Percentiles rank a stretch among this genome's conserved stretches.
These are phyloP conservation scores for Onygenales sp. DNA, from an alignment of 2,329 filamentous ascomycete species.

Conservation along the genomic window DNA sequence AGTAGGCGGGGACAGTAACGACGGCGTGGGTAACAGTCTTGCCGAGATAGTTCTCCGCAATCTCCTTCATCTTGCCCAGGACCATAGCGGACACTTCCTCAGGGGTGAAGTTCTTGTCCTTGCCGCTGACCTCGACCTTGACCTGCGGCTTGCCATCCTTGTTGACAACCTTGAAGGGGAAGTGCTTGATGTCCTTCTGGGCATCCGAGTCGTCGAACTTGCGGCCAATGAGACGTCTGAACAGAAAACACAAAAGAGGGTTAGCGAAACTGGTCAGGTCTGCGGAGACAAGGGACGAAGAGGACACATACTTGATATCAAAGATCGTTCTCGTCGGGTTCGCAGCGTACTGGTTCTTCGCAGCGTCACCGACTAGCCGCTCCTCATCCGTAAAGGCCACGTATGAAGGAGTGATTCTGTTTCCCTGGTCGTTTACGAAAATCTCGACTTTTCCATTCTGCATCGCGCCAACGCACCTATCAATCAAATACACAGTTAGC, in stretches of 20 bases:
- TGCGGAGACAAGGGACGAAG: slow-evolving; percentile 2
- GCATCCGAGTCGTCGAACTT: slow-evolving; percentile 79
- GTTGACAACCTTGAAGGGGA: slow-evolving; percentile 88
- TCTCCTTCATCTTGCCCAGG: slow-evolving; percentile 58
- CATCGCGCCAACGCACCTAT: slow-evolving; percentile 87
- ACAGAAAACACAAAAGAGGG: slow-evolving; percentile 8
- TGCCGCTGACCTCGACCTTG: slow-evolving; percentile 52
- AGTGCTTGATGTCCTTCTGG: slow-evolving; percentile 93
- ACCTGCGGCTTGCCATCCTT: slow-evolving; percentile 86
- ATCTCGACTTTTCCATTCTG: slow-evolving; percentile 92
- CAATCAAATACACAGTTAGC: slow-evolving; percentile 28
- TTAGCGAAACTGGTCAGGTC: slow-evolving; percentile 19
- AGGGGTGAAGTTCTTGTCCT: slow-evolving; percentile 54
- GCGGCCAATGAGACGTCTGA: slow-evolving; percentile 72
- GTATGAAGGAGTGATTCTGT: slow-evolving; percentile 91
- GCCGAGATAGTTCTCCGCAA: slow-evolving; percentile 53
- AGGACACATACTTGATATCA: slow-evolving; percentile 66
- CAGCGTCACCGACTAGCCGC: slow-evolving; percentile 91
- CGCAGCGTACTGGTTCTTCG: slow-evolving; percentile 84
- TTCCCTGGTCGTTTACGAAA: slow-evolving; percentile 91
- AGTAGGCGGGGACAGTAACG: slow-evolving; percentile 92
- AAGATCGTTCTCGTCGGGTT: slow-evolving; percentile 71
- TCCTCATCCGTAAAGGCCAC: slow-evolving; percentile 96
- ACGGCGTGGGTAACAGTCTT: slow-evolving; percentile 56
- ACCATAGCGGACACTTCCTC: slow-evolving; percentile 61